phyloP scores from a whole-genome alignment of 495 filamentous ascomycete species.

The Pseudomonodictys pantanalensis region DNA sequence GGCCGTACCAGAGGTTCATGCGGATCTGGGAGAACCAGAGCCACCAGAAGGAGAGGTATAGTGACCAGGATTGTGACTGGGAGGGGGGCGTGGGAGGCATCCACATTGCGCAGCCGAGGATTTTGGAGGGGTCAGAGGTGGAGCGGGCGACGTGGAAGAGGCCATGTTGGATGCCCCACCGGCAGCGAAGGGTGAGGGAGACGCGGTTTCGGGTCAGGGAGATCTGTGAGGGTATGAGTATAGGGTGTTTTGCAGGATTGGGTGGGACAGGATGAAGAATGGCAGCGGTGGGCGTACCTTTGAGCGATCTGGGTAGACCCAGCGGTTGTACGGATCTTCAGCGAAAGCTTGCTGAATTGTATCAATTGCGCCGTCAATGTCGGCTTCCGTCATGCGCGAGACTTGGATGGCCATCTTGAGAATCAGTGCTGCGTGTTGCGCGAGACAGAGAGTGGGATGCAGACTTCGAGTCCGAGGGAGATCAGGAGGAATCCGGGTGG shows the following conservation, averaged over 20 bases:
- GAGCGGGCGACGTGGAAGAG: slow-evolving; percentile 65
- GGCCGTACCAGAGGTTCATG: slow-evolving; percentile 62
- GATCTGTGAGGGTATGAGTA: slow-evolving; percentile 46
- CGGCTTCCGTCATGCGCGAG: slow-evolving; percentile 52
- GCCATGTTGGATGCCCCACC: slow-evolving; percentile 60
- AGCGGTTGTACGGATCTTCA: slow-evolving; percentile 64
- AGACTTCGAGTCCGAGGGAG: neutral
- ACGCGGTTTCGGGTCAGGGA: slow-evolving; percentile 56
- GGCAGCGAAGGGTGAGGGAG: slow-evolving; percentile 61
- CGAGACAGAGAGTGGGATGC: neutral
- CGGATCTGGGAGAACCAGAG: slow-evolving; percentile 59
- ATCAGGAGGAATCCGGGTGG: neutral
- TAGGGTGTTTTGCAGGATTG: neutral
- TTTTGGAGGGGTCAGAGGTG: slow-evolving; percentile 37
- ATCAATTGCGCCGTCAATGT: slow-evolving; percentile 61
- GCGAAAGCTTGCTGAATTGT: slow-evolving; percentile 59
- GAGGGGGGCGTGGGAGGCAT: slow-evolving; percentile 48
- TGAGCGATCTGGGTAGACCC: slow-evolving; percentile 55
- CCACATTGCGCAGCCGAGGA: slow-evolving; percentile 67
- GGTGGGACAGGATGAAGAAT: neutral
- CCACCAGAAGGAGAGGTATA: slow-evolving; percentile 56
- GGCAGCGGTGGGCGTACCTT: slow-evolving; percentile 44
- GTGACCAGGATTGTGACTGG: slow-evolving; percentile 51
- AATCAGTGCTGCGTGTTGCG: neutral
- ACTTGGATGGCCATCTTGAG: slow-evolving; percentile 47